Conservation (phyloP, 768 basidiomycete species). For the Pluteus cervinus region DNA sequence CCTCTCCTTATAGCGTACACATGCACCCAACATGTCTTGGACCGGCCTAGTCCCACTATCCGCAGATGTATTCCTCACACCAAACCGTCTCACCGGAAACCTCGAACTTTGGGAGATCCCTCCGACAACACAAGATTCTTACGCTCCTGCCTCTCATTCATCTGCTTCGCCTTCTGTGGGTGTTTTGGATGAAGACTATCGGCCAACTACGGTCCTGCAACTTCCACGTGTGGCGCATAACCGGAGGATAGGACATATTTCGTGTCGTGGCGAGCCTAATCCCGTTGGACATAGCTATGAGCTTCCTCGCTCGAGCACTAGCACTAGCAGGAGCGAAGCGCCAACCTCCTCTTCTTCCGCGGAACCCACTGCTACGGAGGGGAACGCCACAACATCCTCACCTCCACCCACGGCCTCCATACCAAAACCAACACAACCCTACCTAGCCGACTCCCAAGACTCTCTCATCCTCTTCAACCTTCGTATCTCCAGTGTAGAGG, state of each 20-base stretch:
- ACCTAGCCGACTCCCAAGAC: constrained; percentile 17
- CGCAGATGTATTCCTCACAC: constrained; percentile 24
- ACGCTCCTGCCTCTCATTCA: constrained; percentile 5
- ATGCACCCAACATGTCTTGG: constrained; percentile 20
- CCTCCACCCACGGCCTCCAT: constrained; percentile 5
- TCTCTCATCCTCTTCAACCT: constrained; percentile 30
- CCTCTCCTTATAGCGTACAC: constrained; percentile 11
- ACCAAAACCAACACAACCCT: constrained; percentile 17
- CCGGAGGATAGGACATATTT: constrained; percentile 16
- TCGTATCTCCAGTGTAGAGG: constrained; percentile 9
- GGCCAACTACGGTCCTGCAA: constrained; percentile 17
- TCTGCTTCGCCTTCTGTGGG: neutral
- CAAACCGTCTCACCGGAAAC: constrained; percentile 21
- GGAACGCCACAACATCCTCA: too few relatives aligned
- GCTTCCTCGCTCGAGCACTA: too few relatives aligned
- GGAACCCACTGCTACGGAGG: too few relatives aligned
- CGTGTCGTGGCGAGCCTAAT: constrained; percentile 37
- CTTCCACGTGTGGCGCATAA: constrained; percentile 24
- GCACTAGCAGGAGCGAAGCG: too few relatives aligned
- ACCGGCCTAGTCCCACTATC: constrained; percentile 27
- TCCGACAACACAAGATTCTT: constrained; percentile 4
- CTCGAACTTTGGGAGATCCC: constrained; percentile 33
- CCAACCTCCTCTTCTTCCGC: too few relatives aligned
- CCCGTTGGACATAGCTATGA: too few relatives aligned
- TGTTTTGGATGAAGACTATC: too few relatives aligned